Evolutionary conservation across 2,329 filamentous ascomycete species (phyloP).

Genomic region (Zymoseptoria tritici): DNA sequence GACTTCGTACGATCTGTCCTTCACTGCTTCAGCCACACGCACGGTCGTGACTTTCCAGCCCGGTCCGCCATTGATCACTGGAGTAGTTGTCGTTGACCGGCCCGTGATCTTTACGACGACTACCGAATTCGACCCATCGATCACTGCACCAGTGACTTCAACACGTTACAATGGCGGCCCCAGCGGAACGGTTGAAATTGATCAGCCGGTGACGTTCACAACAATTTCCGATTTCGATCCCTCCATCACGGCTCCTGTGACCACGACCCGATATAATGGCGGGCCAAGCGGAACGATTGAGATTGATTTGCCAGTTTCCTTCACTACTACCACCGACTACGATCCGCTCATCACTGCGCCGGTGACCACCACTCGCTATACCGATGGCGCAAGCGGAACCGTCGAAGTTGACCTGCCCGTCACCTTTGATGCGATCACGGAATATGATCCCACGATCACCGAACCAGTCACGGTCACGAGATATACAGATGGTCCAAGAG

Average conservation of each 20-base stretch:
- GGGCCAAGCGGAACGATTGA: neutral
- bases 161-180: neutral
- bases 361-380: neutral
- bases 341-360: neutral
- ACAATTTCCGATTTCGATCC: neutral
- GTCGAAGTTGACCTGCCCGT: neutral
- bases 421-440: neutral
- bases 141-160: neutral
- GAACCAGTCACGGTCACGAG: neutral
- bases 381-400: neutral
- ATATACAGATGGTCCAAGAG: neutral
- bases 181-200: neutral
- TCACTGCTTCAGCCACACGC: neutral
- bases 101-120: neutral
- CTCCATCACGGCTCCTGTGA: neutral
- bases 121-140: neutral
- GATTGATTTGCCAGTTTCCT: neutral
- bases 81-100: neutral
- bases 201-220: neutral
- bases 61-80: neutral
- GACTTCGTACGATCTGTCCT: neutral
- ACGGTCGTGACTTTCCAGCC: neutral
- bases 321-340: neutral
- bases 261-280: neutral
- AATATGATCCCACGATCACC: neutral